Conservation (phyloP, 176 grass and related monocot species). For the Poa annua region DNA sequence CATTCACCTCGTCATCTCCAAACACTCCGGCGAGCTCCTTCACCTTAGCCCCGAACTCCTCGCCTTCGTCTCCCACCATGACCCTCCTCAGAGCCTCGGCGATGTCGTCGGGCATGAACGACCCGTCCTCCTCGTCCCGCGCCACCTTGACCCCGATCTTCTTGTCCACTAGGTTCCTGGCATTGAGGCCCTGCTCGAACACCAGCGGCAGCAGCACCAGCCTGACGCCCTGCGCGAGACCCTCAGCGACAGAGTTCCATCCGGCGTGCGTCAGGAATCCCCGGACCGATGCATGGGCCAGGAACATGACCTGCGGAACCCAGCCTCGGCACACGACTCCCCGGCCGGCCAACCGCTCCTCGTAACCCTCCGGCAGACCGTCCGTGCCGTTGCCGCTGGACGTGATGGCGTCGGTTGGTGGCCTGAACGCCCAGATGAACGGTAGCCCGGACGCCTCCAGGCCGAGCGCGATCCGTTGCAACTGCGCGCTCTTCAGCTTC, state of each 20-base stretch:
- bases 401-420: background rate
- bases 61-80: constrained; percentile 51
- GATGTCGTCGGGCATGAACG: constrained; percentile 48
- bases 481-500: constrained; percentile 48
- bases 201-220: constrained; percentile 59
- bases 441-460: constrained; percentile 55
- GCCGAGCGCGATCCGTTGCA: constrained; percentile 55
- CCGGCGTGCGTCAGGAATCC: constrained; percentile 69
- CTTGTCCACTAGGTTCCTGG: constrained; percentile 54
- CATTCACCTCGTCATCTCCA: constrained; percentile 57
- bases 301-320: constrained; percentile 57
- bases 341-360: constrained; percentile 16
- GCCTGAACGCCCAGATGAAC: constrained; percentile 68
- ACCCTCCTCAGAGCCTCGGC: constrained; percentile 52
- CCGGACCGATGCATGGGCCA: constrained; percentile 54
- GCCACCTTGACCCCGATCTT: constrained; percentile 55
- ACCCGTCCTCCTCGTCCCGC: constrained; percentile 54
- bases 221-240: constrained; percentile 49
- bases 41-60: constrained; percentile 39
- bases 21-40: constrained; percentile 47
- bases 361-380: constrained; percentile 49
- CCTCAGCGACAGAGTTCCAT: constrained; percentile 61
- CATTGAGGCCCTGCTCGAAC: constrained; percentile 70
- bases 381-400: background rate
- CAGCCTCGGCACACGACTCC: constrained; percentile 53